Evolutionary conservation across 768 basidiomycete species (phyloP), one percentile per base, ranked within the genome.

Genomic region (Suillus decipiens): DNA sequence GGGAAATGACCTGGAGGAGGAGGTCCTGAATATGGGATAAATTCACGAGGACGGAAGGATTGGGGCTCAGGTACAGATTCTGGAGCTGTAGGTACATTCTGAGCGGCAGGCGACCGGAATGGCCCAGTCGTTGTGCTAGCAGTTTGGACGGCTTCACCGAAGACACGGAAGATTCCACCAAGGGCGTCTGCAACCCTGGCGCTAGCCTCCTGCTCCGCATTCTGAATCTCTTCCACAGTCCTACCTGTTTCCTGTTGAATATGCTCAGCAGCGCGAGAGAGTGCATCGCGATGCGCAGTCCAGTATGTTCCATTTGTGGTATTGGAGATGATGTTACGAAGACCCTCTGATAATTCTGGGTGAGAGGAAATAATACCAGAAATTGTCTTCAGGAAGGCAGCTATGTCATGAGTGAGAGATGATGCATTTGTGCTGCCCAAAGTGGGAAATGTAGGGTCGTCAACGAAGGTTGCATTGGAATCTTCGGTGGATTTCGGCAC

Each of bases 251-350:
- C 75, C 36, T 75, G 68, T 17, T 82, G 79, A 9, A 89, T 68
- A 41, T 82, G 79, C 39, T 83, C 81, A 4, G 85, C 86, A 22
- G 86, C 84, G 24, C 84, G 82, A 9, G 85, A 81, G 50, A 91
- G 73, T 3, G 83, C 77, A 10, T 84, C 82, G 55, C 87, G 84
- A 68, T 91, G 89, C 34, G 80, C 73, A 41, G 77, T 73, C 90
- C 89, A 93, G 70, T 93, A 93, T 10, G 82, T 78, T 28, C 90
- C 91, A 58, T 78, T 84, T 6, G 81, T 78, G 5, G 87, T 78
- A 66, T 92, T 90, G 57, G 78, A 77, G 51, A 86, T 72, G 39
- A 93, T 83, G 69, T 84, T 87, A 62, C 85, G 86, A 61, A 93
- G 71, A 50, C 82, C 82, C 61, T 89, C 87, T 3, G 88, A 83